These are phyloP conservation scores for Paramecium sexaurelia DNA, from an alignment of 73 alveolate genomes.

Conservation along the genomic window DNA sequence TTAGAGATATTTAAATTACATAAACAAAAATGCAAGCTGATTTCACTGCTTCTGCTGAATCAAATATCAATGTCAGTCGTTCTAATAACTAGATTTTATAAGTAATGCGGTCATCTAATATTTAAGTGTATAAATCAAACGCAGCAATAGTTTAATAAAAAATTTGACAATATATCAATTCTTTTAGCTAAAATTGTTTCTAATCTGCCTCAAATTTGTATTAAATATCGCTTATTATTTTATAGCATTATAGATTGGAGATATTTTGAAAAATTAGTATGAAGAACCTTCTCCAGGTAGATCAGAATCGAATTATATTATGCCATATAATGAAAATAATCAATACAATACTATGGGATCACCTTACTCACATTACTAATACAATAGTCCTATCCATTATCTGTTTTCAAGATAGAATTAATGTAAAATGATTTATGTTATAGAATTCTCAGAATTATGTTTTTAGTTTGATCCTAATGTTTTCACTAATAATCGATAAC, in stretches of 20 bases:
- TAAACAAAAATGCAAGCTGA: not conserved
- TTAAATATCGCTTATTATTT: not conserved
- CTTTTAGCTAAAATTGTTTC: conserved; percentile 39
- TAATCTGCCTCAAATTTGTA: not conserved
- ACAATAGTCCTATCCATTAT: conserved; percentile 33
- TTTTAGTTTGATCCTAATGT: conserved; percentile 28
- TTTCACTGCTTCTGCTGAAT: conserved; percentile 7
- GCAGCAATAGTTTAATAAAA: not conserved
- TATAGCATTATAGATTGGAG: not conserved
- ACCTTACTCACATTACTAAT: not conserved
- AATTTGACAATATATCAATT: conserved; percentile 2
- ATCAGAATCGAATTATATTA: not conserved
- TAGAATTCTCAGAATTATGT: not conserved
- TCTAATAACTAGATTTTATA: not conserved
- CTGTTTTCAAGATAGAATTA: not conserved
- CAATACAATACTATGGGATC: not conserved
- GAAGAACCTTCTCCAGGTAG: not conserved
- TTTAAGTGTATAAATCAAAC: not conserved
- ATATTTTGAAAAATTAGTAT: not conserved
- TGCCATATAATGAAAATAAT: not conserved
- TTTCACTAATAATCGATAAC: not conserved
- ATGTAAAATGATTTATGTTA: not conserved
- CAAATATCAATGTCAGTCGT: not conserved
- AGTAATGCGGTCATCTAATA: not conserved
- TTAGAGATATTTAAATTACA: not conserved